Base-by-base conservation (phyloP, 768 basidiomycete genomes). In the Tubosaeta sp. region DNA sequence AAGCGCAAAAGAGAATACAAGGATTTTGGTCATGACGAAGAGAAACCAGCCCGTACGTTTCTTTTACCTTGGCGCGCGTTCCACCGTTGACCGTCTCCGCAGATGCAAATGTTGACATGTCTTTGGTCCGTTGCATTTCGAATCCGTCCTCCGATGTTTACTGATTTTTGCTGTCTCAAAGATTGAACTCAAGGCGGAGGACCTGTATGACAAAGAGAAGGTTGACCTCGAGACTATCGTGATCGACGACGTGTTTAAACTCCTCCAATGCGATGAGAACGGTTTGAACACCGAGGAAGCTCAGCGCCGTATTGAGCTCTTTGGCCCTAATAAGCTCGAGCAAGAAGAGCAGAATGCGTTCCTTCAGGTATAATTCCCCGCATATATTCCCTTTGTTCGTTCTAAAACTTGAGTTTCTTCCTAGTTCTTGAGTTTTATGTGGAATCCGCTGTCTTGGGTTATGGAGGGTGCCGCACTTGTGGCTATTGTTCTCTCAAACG, bases 381-480 rank as follows among this genome's bases (percentile, higher is more conserved):
- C n/a, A 34, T 44, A 8, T 39, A 6, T 42, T 19, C 29, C 21
- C 19, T 44, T 32, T 5, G 45, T 40, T 4, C 6, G n/a, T 44
- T 19, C 45, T 51, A 3, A 62, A 19, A 36, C 48, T 19, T 25
- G 21, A 14, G 2, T 41, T 41, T 24, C 25, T 25, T 10, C 0
- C 25, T 38, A 90, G 89, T 93, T 94, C 72, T 74, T 93, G 60
- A 84, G 85, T 68, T 98, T 98, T 81, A 98, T 97, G 95, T 98
- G 95, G 95, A 98, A 98, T 75, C 95, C 95, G 39, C 78, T 98
- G 12, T 98, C 95, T 30, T 98, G 95, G 95, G 95, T 98, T 71
- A 98, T 98, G 95, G 95, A 98, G 72, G 93, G 87, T 55, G 94
- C 94, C 34, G 90, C 91, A 8, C 78, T 93, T 27, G 92, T 94